These are phyloP conservation scores for Acer campestre DNA, from an alignment of 345 rosid genomes.

Conservation along the genomic window DNA sequence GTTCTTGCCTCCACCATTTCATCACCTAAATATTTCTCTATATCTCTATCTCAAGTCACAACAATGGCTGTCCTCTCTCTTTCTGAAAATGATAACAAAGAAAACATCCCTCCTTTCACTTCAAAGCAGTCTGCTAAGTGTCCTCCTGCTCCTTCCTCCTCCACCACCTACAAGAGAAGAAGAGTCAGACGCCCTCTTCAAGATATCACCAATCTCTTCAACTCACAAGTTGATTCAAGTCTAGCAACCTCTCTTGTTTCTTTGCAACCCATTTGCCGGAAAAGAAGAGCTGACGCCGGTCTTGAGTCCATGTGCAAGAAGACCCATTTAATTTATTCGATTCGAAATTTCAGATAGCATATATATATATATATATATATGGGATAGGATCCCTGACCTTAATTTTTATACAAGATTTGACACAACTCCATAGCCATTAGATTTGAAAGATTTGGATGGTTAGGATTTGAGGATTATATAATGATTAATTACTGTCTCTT, in stretches of 20 bases:
- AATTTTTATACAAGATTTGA: too few relatives aligned
- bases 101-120: constrained; percentile 36
- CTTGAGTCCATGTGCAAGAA: constrained; percentile 14
- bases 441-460: too few relatives aligned
- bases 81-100: constrained; percentile 29
- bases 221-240: not conserved
- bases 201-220: constrained; percentile 37
- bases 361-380: too few relatives aligned
- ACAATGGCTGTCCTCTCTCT: constrained; percentile 29
- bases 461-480: too few relatives aligned
- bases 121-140: constrained; percentile 15
- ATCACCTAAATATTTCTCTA: not conserved
- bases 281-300: constrained; percentile 21
- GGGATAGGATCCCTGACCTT: too few relatives aligned
- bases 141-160: constrained; percentile 4
- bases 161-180: constrained; percentile 9
- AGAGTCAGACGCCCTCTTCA: constrained; percentile 34
- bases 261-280: not conserved
- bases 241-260: not conserved
- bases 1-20: not conserved
- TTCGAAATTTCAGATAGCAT: not conserved
- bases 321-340: constrained; percentile 16
- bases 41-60: not conserved
- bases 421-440: too few relatives aligned
- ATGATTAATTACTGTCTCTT: too few relatives aligned